Base-by-base conservation (phyloP, 257 asterid species). In the Ilex aquifolium region DNA sequence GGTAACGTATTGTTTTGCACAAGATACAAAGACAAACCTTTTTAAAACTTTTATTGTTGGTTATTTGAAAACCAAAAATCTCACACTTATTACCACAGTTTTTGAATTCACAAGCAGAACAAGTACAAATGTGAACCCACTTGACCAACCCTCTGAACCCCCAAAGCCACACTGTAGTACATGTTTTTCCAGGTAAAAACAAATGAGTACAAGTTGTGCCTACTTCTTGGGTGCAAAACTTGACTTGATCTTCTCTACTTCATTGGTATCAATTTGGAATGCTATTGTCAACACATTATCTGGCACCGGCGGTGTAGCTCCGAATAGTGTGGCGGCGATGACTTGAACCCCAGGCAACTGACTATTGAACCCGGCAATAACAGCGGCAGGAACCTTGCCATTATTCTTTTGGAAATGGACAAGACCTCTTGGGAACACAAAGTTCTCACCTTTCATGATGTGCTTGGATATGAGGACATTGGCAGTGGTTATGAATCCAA, bases 331-430 rank as follows among this genome's bases (percentile, higher is more conserved):
- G 96, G 62, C 65, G 12, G 95, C 88, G 59, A 87, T 76, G 36
- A 82, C 69, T 76, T 86, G 94, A 10, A 88, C 85, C 7, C 95
- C 94, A 0, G 88, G 86, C 6, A 88, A 69, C 75, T 88, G 95
- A 65, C 95, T 83, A 63, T 88, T 88, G 82, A 88, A 88, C 14
- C 82, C 95, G 44, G 86, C 52, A 21, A 83, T 63, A 11, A 77
- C 91, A 11, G 94, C 71, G 0, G 91, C 91, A 0, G 85, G 64
- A 2, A 55, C 36, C 8, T 63, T 29, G 1, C 88, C 91, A 61
- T 72, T 72, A 44, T 72, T 72, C 65, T 72, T 68, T 12, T 72
- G 77, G 86, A 80, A 89, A 76, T 89, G 97, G 32, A 86, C 91
- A 4, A 89, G 84, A 32, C 94, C 97, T 50, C 64, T 81, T 0